Base-by-base conservation (phyloP, 1,139 yeast genomes). In the Kodamaea anthophila region DNA sequence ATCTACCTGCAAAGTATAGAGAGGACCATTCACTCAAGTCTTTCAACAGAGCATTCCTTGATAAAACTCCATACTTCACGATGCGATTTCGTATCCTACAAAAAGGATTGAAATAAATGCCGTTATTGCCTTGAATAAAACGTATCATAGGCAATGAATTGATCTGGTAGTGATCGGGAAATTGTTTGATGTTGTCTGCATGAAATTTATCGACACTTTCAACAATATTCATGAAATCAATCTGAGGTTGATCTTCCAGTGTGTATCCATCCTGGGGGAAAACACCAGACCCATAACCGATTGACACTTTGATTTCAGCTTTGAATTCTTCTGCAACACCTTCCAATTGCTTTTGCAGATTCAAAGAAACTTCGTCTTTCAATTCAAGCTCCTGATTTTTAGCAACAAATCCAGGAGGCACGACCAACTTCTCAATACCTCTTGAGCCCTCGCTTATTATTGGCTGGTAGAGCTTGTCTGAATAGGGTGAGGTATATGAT, bases 281-380 rank as follows among this genome's bases (percentile, higher is more conserved):
- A 1, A 93, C 96, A 4, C 96, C 96, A 6, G 94, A 83, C 1
- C 99, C 99, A 53, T 93, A 93, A 0, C 97, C 99, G 53, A 88
- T 80, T 1, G 91, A 80, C 43, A 70, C 81, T 33, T 74, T 60
- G 13, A 84, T 71, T 1, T 91, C 87, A 1, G 87, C 81, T 28
- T 72, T 58, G 50, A 85, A 84, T 24, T 69, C 59, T 50, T 72
- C 54, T 13, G 79, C 51, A 4, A 83, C 66, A 2, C 64, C 55
- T 13, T 66, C 55, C 24, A 84, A 58, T 11, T 69, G 64, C n/a
- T 55, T 29, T 21, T 43, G 44, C 20, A 35, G 37, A 10, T 28
- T 23, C 10, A 23, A 24, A 9, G 37, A 35, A 11, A 25, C 57
- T 24, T 62, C 67, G 18, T 56, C 51, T 28, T 66, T 72, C 5